Base-by-base conservation (phyloP, 768 basidiomycete genomes). In the Phylloporus sp. region DNA sequence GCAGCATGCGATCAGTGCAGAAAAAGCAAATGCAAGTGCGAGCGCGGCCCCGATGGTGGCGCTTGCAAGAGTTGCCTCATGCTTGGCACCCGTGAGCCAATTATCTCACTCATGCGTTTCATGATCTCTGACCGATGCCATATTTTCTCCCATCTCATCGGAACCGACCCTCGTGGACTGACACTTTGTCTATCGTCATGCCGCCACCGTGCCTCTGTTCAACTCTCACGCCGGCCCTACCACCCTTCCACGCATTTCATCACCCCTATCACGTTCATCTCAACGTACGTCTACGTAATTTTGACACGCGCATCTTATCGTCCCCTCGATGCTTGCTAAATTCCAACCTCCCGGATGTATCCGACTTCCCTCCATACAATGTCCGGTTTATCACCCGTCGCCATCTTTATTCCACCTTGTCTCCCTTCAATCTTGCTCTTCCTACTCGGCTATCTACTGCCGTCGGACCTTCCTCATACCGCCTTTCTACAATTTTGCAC, bases 1-100 rank as follows among this genome's bases (percentile, higher is more conserved):
- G 14, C 53, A 86, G 88, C 90, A 20, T 92, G 89, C 69, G 89
- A 91, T 67, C 87, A 90, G 59, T 91, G 90, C 64, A 79, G 89
- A 46, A 91, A 91, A 66, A 86, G 82, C 59, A 90, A 90, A 61
- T 91, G 90, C 73, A 90, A 90, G 68, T 91, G 90, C 65, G 90
- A 90, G 66, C 80, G 86, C 28, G 50, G 77, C 9, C 66, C 69
- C 11, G 71, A 76, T 28, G 75, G 70, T 31, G 78, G 83, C 48
- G 79, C 82, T 17, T 92, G 89, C 69, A 82, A 83, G 60, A 86
- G 79, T 57, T 92, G 89, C 62, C 68, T 81, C 32, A 75, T 85
- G 73, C 73, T 87, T 15, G 79, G 79, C 39, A 86, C 84, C 27
- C 64, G 89, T 90, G 56, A 70, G 77, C 68, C 20, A 6, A 17